Conservation (phyloP, 331 rosid genomes). For the Pyracantha coccinea region DNA sequence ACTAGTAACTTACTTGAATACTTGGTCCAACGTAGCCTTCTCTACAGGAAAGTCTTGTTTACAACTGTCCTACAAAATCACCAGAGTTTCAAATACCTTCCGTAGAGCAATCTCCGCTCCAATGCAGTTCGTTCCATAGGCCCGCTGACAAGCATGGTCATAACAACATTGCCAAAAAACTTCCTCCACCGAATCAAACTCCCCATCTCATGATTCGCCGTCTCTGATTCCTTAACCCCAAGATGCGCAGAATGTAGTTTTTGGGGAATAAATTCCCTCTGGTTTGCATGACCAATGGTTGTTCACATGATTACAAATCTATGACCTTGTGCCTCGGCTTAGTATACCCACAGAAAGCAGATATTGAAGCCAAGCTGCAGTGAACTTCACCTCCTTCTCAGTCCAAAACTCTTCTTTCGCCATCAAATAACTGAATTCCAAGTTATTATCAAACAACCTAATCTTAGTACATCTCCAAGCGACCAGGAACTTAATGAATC, state of each 20-base stretch:
- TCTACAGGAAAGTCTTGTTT: slow-evolving; percentile 17
- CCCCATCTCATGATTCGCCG: slow-evolving; percentile 19
- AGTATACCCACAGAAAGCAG: slow-evolving; percentile 17
- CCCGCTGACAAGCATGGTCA: slow-evolving; percentile 10
- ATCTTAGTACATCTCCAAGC: slow-evolving; percentile 27
- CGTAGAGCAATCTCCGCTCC: slow-evolving; percentile 22
- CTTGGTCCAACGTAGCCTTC: slow-evolving; percentile 10
- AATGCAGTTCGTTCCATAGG: slow-evolving; percentile 19
- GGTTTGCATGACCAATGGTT: background rate
- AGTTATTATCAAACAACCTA: slow-evolving; percentile 23
- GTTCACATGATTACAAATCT: background rate
- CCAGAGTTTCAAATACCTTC: slow-evolving; percentile 22
- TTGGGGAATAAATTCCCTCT: slow-evolving; percentile 15
- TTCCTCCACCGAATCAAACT: slow-evolving; percentile 18
- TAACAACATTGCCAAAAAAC: slow-evolving; percentile 21
- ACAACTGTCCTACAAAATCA: slow-evolving; percentile 9
- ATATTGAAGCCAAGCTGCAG: slow-evolving; percentile 25
- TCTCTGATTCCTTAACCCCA: slow-evolving; percentile 18
- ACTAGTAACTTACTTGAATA: slow-evolving; percentile 9
- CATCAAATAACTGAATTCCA: slow-evolving; percentile 22
- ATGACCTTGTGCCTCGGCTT: slow-evolving; percentile 10
- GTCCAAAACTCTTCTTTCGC: slow-evolving; percentile 24
- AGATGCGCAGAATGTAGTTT: slow-evolving; percentile 22
- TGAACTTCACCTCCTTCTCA: slow-evolving; percentile 12
- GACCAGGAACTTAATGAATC: slow-evolving; percentile 28